These are phyloP conservation scores for Leishmania lainsoni DNA, from an alignment of 208 protist genomes.

Conservation along the genomic window DNA sequence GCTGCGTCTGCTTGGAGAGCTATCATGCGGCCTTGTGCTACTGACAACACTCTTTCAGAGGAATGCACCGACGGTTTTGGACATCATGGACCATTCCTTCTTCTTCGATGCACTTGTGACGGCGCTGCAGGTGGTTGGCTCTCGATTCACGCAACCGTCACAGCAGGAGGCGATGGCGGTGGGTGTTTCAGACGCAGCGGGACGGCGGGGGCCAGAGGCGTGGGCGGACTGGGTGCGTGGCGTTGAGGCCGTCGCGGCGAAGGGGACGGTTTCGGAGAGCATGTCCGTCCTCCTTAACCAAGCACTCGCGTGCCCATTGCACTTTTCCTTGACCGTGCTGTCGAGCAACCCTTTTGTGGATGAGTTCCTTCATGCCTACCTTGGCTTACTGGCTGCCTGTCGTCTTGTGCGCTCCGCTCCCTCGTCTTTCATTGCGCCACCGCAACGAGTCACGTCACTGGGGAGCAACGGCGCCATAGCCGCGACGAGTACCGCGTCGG, in stretches of 20 bases:
- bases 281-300: background rate
- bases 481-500: background rate
- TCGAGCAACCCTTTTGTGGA: constrained; percentile 40
- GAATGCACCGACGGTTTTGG: constrained; percentile 32
- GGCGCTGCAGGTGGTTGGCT: constrained; percentile 34
- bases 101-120: constrained; percentile 58
- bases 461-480: background rate
- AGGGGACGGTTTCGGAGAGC: background rate
- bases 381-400: constrained; percentile 48
- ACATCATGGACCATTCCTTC: constrained; percentile 62
- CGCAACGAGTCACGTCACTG: background rate
- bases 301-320: constrained; percentile 2
- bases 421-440: background rate
- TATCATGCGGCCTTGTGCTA: constrained; percentile 54
- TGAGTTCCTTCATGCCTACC: constrained; percentile 64
- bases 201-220: constrained; percentile 2
- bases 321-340: constrained; percentile 27
- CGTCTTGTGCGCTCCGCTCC: constrained; percentile 24
- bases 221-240: constrained; percentile 19
- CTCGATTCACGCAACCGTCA: constrained; percentile 13
- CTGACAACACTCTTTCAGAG: constrained; percentile 43
- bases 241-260: constrained; percentile 5
- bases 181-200: background rate
- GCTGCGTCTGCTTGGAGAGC: constrained; percentile 34
- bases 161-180: background rate